Evolutionary conservation across 2,329 filamentous ascomycete genomes (phyloP).

Genomic region (Penicillium freii): DNA sequence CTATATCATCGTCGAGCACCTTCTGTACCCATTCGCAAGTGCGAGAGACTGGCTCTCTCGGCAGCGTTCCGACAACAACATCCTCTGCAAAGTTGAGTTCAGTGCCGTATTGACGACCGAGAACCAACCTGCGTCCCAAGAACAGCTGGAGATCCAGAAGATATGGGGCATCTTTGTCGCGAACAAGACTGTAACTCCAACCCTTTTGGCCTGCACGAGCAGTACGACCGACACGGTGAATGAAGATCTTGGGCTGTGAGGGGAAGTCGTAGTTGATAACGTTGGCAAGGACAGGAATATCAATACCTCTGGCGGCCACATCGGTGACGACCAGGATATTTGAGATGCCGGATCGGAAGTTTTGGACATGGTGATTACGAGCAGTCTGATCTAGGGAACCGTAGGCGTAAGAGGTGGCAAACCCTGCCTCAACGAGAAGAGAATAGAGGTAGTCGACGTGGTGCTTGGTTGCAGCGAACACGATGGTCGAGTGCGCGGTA

Average conservation of each 20-base stretch:
- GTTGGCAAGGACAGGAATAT: constrained; percentile 93
- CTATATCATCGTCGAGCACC: constrained; percentile 69
- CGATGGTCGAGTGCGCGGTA: constrained; percentile 86
- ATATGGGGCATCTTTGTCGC: constrained; percentile 86
- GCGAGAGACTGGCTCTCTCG: constrained; percentile 69
- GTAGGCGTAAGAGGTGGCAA: constrained; percentile 90
- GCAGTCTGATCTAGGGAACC: constrained; percentile 93
- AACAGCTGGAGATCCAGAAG: constrained; percentile 92
- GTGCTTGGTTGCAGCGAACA: constrained; percentile 94
- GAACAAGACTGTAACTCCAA: constrained; percentile 92
- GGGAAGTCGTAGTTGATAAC: constrained; percentile 99
- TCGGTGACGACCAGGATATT: constrained; percentile 96
- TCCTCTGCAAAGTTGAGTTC: constrained; percentile 74
- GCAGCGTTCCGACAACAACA: constrained; percentile 75
- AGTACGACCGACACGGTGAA: constrained; percentile 93
- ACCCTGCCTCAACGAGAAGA: constrained; percentile 77
- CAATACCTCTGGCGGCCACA: constrained; percentile 93
- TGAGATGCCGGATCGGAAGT: constrained; percentile 78
- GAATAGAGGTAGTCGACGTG: constrained; percentile 90
- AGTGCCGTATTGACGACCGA: constrained; percentile 64
- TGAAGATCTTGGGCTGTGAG: constrained; percentile 92
- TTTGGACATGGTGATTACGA: constrained; percentile 84
- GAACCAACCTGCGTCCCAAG: constrained; percentile 75
- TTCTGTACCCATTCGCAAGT: constrained; percentile 82
- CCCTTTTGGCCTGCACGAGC: constrained; percentile 88